A percentile compares a stretch with the other conserved stretches of the same genome.
Evolutionary conservation across 1,139 yeast species (phyloP).

Genomic region (Scheffersomyces insectosa): DNA sequence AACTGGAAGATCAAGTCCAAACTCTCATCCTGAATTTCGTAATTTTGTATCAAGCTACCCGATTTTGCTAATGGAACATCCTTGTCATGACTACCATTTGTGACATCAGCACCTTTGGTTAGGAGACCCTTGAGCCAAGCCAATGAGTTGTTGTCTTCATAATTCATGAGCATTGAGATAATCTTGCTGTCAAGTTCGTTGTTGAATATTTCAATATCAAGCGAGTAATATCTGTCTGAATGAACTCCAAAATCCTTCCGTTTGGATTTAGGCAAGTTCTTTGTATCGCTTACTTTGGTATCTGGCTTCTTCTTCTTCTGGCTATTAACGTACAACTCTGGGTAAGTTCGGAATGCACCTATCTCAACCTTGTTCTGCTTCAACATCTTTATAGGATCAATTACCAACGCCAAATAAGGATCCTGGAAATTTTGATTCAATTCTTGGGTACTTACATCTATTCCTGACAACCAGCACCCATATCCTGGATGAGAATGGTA

Average conservation of each 20-base stretch:
- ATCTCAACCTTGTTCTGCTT: slow-evolving; percentile 73
- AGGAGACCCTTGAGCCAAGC: slow-evolving; percentile 14
- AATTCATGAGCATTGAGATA: slow-evolving; percentile 11
- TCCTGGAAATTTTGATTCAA: slow-evolving; percentile 87
- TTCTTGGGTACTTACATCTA: slow-evolving; percentile 85
- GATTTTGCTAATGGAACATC: neutral
- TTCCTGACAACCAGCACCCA: slow-evolving; percentile 92
- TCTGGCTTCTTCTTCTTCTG: neutral
- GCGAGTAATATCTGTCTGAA: slow-evolving; percentile 67
- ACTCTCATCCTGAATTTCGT: slow-evolving; percentile 12
- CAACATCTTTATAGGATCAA: slow-evolving; percentile 76
- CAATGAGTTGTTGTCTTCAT: slow-evolving; percentile 12
- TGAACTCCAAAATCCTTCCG: slow-evolving; percentile 70
- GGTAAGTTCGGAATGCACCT: slow-evolving; percentile 88
- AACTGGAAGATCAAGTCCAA: slow-evolving; percentile 10
- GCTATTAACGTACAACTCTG: slow-evolving; percentile 35
- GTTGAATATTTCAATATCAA: slow-evolving; percentile 65
- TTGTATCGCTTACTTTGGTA: slow-evolving; percentile 1
- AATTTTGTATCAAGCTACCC: slow-evolving; percentile 9
- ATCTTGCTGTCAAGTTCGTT: slow-evolving; percentile 53
- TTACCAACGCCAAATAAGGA: slow-evolving; percentile 85
- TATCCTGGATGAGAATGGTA: slow-evolving; percentile 97
- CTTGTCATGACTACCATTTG: neutral
- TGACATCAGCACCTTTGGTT: slow-evolving; percentile 1
- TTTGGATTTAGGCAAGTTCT: slow-evolving; percentile 46